phyloP scores from a whole-genome alignment of 257 asterid genomes.

The Plantago elongata region DNA sequence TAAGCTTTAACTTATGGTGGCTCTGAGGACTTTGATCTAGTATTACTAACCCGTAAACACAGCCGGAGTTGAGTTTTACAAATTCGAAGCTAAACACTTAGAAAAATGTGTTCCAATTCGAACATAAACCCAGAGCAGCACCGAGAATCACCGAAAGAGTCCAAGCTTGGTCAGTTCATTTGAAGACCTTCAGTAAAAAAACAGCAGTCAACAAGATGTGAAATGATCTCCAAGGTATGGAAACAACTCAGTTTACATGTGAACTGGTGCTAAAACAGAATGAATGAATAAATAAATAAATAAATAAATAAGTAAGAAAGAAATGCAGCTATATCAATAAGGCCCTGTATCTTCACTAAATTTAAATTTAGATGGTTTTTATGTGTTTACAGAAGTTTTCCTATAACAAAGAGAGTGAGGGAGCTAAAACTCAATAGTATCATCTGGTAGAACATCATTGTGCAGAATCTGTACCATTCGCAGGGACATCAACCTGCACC shows the following conservation, averaged over 20 bases:
- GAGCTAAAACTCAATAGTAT: not conserved
- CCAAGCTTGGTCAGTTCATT: not conserved
- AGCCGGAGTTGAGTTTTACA: no score
- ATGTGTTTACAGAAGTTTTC: no score
- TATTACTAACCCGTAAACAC: no score
- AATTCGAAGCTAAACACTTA: no score
- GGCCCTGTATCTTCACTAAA: no score
- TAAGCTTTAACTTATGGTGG: no score
- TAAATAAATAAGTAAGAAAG: no score
- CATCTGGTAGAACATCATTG: constrained; percentile 6
- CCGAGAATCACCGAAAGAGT: not conserved
- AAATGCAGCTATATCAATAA: no score
- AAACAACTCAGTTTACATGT: not conserved
- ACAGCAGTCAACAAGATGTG: not conserved
- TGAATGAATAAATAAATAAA: not conserved
- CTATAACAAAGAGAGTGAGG: not conserved
- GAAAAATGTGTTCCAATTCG: no score
- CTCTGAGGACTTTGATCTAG: no score
- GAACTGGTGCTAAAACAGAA: not conserved
- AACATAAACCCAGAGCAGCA: no score
- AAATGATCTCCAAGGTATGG: not conserved
- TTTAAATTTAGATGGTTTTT: no score
- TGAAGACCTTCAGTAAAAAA: constrained; percentile 1
- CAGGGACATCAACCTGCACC: not conserved
- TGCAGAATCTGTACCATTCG: constrained; percentile 1